Percentiles rank a stretch among this genome's conserved stretches.
Evolutionary conservation across 164 flowering plant genomes (phyloP).

Genomic region (Tetracentron sinense): DNA sequence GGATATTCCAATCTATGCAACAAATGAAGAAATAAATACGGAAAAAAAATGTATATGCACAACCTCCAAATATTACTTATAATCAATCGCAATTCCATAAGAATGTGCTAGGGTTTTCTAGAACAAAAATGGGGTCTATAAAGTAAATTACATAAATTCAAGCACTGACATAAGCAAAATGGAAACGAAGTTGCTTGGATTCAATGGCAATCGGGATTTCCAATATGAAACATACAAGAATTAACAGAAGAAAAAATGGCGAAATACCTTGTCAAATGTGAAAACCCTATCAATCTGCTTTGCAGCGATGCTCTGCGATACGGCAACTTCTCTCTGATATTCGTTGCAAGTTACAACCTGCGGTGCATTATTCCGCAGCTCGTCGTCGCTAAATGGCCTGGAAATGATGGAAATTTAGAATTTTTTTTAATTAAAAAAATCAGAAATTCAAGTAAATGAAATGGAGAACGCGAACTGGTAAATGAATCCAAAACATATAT

Average conservation of each 20-base stretch:
- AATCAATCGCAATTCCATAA: too few relatives aligned
- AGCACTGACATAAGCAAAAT: too few relatives aligned
- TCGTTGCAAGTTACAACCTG: constrained; percentile 89
- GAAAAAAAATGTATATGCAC: too few relatives aligned
- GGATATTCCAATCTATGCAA: too few relatives aligned
- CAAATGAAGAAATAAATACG: too few relatives aligned
- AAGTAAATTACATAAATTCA: too few relatives aligned
- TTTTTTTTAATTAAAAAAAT: neutral
- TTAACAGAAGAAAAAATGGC: neutral
- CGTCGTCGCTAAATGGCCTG: constrained; percentile 96
- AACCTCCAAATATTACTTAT: too few relatives aligned
- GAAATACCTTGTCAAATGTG: constrained; percentile 80
- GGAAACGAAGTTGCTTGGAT: too few relatives aligned
- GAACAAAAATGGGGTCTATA: too few relatives aligned
- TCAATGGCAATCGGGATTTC: neutral
- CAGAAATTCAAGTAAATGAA: neutral
- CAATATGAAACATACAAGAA: neutral
- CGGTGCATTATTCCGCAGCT: constrained; percentile 89
- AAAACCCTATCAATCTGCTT: constrained; percentile 89
- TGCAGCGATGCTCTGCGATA: constrained; percentile 89
- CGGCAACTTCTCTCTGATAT: constrained; percentile 77
- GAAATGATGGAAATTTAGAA: neutral
- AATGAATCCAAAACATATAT: neutral
- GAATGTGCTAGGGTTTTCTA: too few relatives aligned
- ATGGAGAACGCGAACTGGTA: neutral